These are phyloP conservation scores for Cucurbita argyrosperma DNA, from an alignment of 306 rosid species.

Conservation along the genomic window DNA sequence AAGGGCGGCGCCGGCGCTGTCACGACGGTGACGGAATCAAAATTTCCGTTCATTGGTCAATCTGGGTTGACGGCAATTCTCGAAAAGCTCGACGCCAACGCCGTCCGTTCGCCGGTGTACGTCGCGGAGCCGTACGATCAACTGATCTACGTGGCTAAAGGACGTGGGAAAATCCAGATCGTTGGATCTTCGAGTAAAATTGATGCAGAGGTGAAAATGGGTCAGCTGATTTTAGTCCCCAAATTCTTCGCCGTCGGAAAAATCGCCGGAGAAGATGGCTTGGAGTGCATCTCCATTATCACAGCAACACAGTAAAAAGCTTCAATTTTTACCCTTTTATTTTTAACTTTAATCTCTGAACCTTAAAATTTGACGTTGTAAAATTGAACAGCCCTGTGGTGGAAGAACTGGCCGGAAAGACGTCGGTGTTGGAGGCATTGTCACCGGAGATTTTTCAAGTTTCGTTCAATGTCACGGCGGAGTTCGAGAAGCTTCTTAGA, in stretches of 20 bases:
- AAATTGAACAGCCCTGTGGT: slow-evolving; percentile 26
- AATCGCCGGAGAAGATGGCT: slow-evolving; percentile 34
- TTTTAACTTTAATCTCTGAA: not conserved
- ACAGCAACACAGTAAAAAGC: slow-evolving; percentile 26
- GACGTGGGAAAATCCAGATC: slow-evolving; percentile 35
- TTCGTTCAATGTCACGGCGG: slow-evolving; percentile 27
- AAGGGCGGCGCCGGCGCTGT: not conserved
- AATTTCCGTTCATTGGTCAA: slow-evolving; percentile 27
- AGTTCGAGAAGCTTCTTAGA: slow-evolving; percentile 24
- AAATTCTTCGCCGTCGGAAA: slow-evolving; percentile 27
- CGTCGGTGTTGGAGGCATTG: slow-evolving; percentile 26
- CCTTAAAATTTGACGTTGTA: not conserved
- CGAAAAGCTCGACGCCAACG: slow-evolving; percentile 24
- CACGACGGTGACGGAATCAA: slow-evolving; percentile 11
- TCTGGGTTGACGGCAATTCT: slow-evolving; percentile 30
- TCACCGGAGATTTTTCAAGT: slow-evolving; percentile 25
- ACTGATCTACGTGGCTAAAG: slow-evolving; percentile 34
- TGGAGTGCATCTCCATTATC: slow-evolving; percentile 30
- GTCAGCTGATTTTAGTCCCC: slow-evolving; percentile 46
- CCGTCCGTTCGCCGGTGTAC: slow-evolving; percentile 24
- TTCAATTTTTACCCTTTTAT: not conserved
- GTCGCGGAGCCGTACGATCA: slow-evolving; percentile 16
- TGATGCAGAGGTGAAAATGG: slow-evolving; percentile 28
- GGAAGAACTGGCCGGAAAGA: slow-evolving; percentile 30
- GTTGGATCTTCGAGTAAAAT: slow-evolving; percentile 24